A percentile compares a stretch with the other conserved stretches of the same genome.
These are phyloP conservation scores for Microdochium trichocladiopsis DNA, from an alignment of 2,329 filamentous ascomycete species.

Conservation along the genomic window DNA sequence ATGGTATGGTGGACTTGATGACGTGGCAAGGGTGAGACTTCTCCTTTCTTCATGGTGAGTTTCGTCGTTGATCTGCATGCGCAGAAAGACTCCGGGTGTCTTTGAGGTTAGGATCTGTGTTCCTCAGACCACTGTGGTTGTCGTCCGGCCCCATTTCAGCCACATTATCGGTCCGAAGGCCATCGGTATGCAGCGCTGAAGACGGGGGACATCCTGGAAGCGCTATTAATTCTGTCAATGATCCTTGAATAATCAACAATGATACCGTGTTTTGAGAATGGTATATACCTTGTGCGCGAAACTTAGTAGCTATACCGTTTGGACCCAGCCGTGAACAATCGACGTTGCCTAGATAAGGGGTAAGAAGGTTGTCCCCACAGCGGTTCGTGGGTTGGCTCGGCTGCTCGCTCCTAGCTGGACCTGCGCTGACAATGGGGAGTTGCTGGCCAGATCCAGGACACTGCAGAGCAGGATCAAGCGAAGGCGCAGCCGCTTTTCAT, in stretches of 20 bases:
- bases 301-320: neutral
- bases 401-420: neutral
- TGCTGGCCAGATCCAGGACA: neutral
- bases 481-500: neutral
- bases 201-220: neutral
- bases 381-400: neutral
- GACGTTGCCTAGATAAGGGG: neutral
- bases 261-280: neutral
- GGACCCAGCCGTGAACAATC: neutral
- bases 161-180: neutral
- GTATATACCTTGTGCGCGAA: neutral
- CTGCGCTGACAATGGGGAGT: neutral
- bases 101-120: neutral
- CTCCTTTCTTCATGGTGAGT: neutral
- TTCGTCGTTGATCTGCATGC: neutral
- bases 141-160: neutral
- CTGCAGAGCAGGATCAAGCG: neutral
- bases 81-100: neutral
- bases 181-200: neutral
- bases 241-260: neutral
- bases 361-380: neutral
- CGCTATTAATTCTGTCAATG: neutral
- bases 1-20: constrained; percentile 37
- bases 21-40: constrained; percentile 38
- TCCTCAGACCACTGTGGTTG: neutral